A percentile compares a stretch with the other conserved stretches of the same genome.
These are phyloP conservation scores for Pleomassaria siparia DNA, from an alignment of 2,329 filamentous ascomycete genomes.

Conservation along the genomic window DNA sequence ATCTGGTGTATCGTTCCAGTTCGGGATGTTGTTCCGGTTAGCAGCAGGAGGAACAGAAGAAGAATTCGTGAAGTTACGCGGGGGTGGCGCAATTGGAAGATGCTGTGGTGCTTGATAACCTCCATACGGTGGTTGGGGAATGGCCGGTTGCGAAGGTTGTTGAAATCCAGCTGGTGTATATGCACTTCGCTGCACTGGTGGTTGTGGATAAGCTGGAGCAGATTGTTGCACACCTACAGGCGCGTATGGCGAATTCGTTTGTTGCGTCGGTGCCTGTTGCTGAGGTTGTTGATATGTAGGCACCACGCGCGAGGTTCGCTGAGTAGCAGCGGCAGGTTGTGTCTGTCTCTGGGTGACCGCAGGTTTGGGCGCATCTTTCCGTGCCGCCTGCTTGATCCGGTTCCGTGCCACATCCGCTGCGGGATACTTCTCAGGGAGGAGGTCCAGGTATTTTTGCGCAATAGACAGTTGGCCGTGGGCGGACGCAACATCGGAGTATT, in stretches of 20 bases:
- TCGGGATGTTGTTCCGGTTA: conserved; percentile 69
- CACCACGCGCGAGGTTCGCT: conserved; percentile 21
- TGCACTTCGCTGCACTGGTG: conserved; percentile 38
- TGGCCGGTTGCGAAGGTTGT: conserved; percentile 50
- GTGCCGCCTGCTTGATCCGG: conserved; percentile 81
- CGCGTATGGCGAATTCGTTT: conserved; percentile 38
- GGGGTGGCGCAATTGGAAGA: conserved; percentile 58
- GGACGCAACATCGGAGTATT: conserved; percentile 94
- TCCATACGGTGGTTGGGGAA: conserved; percentile 44
- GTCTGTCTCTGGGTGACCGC: conserved; percentile 44
- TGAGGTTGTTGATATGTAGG: conserved; percentile 8
- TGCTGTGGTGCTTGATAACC: conserved; percentile 48
- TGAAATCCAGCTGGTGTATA: conserved; percentile 57
- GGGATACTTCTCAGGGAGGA: conserved; percentile 80
- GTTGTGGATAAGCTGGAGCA: conserved; percentile 16
- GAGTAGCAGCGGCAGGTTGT: conserved; percentile 37
- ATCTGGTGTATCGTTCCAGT: conserved; percentile 95
- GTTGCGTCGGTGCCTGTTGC: conserved; percentile 16
- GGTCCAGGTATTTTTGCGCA: conserved; percentile 87
- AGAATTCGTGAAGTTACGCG: conserved; percentile 68
- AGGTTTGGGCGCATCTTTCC: conserved; percentile 56
- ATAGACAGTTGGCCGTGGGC: conserved; percentile 83
- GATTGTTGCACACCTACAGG: conserved; percentile 33
- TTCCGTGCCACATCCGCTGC: conserved; percentile 84
- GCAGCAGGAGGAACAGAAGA: conserved; percentile 66